phyloP scores from a whole-genome alignment of 2,329 filamentous ascomycete species.

The Monilinia fructigena region DNA sequence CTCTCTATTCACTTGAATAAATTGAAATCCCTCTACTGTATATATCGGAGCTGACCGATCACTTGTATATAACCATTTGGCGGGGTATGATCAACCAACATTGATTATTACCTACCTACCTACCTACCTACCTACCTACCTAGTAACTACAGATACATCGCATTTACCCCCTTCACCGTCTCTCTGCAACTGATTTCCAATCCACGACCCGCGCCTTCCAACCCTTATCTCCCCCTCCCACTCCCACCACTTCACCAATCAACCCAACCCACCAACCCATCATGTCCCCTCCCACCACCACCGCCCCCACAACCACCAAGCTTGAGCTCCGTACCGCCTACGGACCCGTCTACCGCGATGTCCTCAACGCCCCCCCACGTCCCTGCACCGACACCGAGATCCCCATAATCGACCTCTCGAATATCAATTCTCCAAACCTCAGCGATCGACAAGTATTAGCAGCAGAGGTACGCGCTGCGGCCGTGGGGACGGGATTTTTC shows the following conservation, averaged over 20 bases:
- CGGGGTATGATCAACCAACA: conserved; percentile 5
- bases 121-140: background rate
- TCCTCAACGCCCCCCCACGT: conserved; percentile 45
- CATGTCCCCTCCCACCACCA: conserved; percentile 14
- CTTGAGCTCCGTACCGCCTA: conserved; percentile 47
- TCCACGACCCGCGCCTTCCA: background rate
- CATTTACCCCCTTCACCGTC: background rate
- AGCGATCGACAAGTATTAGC: conserved; percentile 44
- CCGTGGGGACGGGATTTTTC: conserved; percentile 49
- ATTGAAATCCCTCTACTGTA: background rate
- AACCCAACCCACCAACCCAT: background rate
- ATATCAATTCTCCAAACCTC: conserved; percentile 41
- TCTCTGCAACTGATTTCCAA: background rate
- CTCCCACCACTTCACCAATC: background rate
- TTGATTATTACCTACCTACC: background rate
- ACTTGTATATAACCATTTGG: background rate
- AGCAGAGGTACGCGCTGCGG: conserved; percentile 42
- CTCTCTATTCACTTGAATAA: no score
- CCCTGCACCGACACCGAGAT: conserved; percentile 46
- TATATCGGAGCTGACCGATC: background rate
- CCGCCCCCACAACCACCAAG: conserved; percentile 40
- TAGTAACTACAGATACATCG: background rate
- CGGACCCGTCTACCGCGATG: conserved; percentile 46
- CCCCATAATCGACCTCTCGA: conserved; percentile 47
- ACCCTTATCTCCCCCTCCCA: background rate